Base-by-base conservation (phyloP, 2,329 filamentous ascomycete genomes). In the Westerdykella sp. region DNA sequence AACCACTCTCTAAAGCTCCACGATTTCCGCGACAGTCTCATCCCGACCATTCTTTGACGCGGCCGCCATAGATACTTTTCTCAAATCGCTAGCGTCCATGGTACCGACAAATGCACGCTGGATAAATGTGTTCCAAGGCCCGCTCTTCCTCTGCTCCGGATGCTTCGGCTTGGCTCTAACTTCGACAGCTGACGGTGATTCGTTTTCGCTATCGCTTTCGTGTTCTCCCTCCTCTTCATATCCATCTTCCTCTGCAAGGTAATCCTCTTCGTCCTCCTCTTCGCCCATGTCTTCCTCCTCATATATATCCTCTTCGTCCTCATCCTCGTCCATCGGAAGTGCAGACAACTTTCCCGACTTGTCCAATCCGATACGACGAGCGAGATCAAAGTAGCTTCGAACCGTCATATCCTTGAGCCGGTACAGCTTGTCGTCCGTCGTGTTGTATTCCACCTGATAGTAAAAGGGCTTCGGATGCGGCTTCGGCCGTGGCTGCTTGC, bases 391-490 rank as follows among this genome's bases (percentile, higher is more conserved):
- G 62, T 85, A 85, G 62, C 81, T 94, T 49, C 79, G 76, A 41
- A 96, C 85, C 0, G 91, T 97, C 64, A 98, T 70, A 66, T 97
- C 91, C 35, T 79, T 74, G 55, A 96, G 68, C 47, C 79, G 77
- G 63, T 90, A 96, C 1, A 84, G 66, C 45, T 80, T 69, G 62
- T 97, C 89, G 16, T 82, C 77, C 43, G 80, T 83, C 0, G 90
- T 97, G 63, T 83, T 82, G 64, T 98, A 98, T 65, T 95, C 88
- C 39, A 95, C 73, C 60, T 95, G 77, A 59, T 80, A 97, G 13
- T 73, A 62, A 64, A 96, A 88, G 28, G 78, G 69, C 35, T 73
- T 78, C 3, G 83, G 79, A 51, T 78, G 69, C 1, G 81, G 78
- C 48, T 75, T 72, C n/a, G 67, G 59, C 15, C 67, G 66, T 6